phyloP scores from a whole-genome alignment of 2,329 filamentous ascomycete genomes.

The Fusarium oligoseptatum region DNA sequence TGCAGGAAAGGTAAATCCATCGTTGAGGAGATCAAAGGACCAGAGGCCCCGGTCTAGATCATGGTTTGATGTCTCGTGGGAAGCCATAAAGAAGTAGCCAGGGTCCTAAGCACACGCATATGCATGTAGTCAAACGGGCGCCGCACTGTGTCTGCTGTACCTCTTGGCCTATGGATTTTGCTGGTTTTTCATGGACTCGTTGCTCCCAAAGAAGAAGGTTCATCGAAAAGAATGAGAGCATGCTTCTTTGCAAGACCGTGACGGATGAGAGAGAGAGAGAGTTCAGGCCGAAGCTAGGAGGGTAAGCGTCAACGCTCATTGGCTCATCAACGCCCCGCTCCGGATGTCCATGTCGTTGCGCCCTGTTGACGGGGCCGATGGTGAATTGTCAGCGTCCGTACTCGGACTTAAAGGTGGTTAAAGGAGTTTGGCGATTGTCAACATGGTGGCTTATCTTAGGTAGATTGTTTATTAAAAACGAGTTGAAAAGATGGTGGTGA shows the following conservation, averaged over 20 bases:
- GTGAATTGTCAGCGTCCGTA: not conserved
- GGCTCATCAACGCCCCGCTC: not conserved
- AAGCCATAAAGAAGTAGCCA: not conserved
- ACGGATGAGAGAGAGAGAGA: not conserved
- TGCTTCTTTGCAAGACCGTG: not conserved
- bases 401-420: not conserved
- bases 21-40: not conserved
- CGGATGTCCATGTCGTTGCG: slow-evolving; percentile 9
- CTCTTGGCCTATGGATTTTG: not conserved
- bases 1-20: not conserved
- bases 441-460: not conserved
- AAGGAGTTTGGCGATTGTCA: not conserved
- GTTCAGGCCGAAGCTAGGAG: not conserved
- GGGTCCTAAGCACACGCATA: not conserved
- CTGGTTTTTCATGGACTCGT: not conserved
- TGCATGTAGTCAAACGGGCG: not conserved
- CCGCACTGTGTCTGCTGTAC: not conserved
- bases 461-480: not conserved
- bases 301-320: not conserved
- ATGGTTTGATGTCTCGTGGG: not conserved
- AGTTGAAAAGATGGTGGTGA: not conserved
- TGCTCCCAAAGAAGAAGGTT: not conserved
- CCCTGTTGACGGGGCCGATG: slow-evolving; percentile 5
- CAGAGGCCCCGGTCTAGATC: not conserved
- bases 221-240: not conserved